Evolutionary conservation across 352 stramenopile genomes (phyloP).

Genomic region (Globisporangium irregulare): DNA sequence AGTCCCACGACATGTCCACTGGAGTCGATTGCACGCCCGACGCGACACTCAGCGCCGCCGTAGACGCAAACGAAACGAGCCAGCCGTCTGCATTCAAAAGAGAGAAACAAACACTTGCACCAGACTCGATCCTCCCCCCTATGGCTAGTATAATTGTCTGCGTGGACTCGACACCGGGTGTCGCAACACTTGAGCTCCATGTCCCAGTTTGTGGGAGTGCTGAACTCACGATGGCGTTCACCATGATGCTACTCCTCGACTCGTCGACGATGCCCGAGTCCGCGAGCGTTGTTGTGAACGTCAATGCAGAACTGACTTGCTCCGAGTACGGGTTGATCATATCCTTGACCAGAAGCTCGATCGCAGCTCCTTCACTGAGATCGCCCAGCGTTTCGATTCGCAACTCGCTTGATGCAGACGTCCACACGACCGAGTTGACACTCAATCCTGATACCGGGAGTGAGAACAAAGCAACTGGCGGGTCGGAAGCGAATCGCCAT

Average conservation of each 20-base stretch:
- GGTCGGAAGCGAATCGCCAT: constrained; percentile 30
- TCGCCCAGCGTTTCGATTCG: constrained; percentile 36
- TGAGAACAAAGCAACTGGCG: constrained; percentile 29
- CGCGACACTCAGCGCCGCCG: constrained; percentile 20
- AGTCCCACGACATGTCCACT: constrained; percentile 18
- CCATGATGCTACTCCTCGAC: constrained; percentile 29
- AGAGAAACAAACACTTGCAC: constrained; percentile 37
- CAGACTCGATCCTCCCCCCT: constrained; percentile 38
- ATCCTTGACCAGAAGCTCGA: constrained; percentile 41
- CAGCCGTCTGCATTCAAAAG: constrained; percentile 27
- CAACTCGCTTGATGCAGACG: constrained; percentile 21
- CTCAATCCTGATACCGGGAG: constrained; percentile 29
- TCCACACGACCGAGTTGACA: constrained; percentile 34
- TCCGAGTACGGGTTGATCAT: constrained; percentile 56
- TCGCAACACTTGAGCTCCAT: constrained; percentile 38
- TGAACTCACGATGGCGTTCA: constrained; percentile 43
- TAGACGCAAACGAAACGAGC: constrained; percentile 29
- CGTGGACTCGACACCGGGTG: constrained; percentile 45
- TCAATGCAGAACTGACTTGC: constrained; percentile 16
- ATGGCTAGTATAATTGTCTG: constrained; percentile 40
- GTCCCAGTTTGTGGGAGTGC: constrained; percentile 23
- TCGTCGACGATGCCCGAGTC: constrained; percentile 49
- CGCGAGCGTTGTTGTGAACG: constrained; percentile 34
- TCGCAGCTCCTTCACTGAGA: constrained; percentile 28
- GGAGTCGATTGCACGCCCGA: constrained; percentile 1